A percentile compares a stretch with the other conserved stretches of the same genome.
Conservation (phyloP, 495 filamentous ascomycete genomes). For the Aspergillus incahuasiensis region DNA sequence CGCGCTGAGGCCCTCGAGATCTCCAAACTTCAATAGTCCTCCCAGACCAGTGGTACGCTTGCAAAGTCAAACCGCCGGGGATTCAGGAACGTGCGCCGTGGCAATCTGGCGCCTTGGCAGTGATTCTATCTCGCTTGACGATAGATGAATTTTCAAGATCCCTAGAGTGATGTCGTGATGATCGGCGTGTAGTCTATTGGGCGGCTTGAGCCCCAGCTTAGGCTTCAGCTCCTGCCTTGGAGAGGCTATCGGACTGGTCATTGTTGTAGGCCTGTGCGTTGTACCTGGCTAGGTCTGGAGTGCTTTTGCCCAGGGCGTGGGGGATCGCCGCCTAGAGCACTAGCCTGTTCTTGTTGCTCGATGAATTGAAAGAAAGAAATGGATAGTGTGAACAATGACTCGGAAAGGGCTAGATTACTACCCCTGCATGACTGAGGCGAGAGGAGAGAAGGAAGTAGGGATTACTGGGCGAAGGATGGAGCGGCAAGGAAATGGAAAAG, state of each 20-base stretch:
- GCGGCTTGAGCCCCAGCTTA: not conserved
- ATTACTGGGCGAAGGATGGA: no score
- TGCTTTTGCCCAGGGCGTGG: not conserved
- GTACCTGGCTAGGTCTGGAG: not conserved
- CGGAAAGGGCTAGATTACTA: not conserved
- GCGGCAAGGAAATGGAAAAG: no score
- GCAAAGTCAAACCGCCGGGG: not conserved
- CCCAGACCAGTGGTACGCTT: constrained; percentile 1
- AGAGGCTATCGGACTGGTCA: not conserved
- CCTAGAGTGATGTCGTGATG: not conserved
- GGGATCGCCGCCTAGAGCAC: not conserved
- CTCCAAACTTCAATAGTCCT: not conserved
- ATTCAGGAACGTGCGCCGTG: not conserved
- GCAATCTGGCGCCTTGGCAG: constrained; percentile 1
- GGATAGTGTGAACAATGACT: not conserved
- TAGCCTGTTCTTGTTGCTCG: not conserved
- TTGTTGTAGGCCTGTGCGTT: not conserved
- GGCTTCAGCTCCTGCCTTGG: no score
- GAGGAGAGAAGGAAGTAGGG: not conserved
- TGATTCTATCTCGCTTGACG: not conserved
- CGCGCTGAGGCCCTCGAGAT: not conserved
- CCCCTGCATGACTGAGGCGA: not conserved
- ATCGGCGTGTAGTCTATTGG: not conserved
- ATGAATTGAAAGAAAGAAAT: not conserved
- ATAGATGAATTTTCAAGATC: not conserved